These are phyloP conservation scores for Ascosphaera acerosa DNA, from an alignment of 2,329 filamentous ascomycete genomes.

Conservation along the genomic window DNA sequence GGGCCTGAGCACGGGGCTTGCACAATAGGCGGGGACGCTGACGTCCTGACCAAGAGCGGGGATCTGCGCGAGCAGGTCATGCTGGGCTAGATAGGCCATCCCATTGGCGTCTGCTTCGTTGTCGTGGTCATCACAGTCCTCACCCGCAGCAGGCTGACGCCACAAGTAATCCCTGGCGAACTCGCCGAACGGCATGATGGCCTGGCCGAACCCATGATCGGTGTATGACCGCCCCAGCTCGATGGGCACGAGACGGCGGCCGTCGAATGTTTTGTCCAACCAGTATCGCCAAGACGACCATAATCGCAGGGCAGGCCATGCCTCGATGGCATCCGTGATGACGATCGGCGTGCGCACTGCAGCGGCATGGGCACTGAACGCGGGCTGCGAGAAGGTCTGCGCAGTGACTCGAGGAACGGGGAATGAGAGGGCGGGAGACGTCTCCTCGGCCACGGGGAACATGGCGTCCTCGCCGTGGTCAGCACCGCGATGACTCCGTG, in stretches of 20 bases:
- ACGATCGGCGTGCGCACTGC: conserved; percentile 33
- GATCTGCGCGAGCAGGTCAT: conserved; percentile 65
- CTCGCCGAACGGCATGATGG: conserved; percentile 45
- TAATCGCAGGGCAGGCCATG: conserved; percentile 53
- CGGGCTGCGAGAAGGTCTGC: conserved; percentile 24
- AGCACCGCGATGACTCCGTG: not conserved
- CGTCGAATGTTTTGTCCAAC: conserved; percentile 44
- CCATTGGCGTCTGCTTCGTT: conserved; percentile 4
- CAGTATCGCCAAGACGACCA: conserved; percentile 60
- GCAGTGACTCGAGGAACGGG: conserved; percentile 18
- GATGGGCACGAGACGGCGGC: conserved; percentile 57
- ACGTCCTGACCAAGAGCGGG: conserved; percentile 54
- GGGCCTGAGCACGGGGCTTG: conserved; percentile 34
- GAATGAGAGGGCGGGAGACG: conserved; percentile 12
- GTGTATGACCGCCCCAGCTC: conserved; percentile 76
- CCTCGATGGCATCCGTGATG: conserved; percentile 35
- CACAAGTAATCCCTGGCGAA: conserved; percentile 41
- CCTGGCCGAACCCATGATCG: conserved; percentile 61
- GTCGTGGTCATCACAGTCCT: conserved; percentile 4
- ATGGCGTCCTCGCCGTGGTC: conserved; percentile 3
- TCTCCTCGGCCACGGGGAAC: conserved; percentile 12
- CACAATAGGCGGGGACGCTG: conserved; percentile 61
- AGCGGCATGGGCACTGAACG: conserved; percentile 36
- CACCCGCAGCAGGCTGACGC: conserved; percentile 6
- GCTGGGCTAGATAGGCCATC: conserved; percentile 71